Evolutionary conservation across 345 rosid species (phyloP).

Genomic region (Citrus sinensis): DNA sequence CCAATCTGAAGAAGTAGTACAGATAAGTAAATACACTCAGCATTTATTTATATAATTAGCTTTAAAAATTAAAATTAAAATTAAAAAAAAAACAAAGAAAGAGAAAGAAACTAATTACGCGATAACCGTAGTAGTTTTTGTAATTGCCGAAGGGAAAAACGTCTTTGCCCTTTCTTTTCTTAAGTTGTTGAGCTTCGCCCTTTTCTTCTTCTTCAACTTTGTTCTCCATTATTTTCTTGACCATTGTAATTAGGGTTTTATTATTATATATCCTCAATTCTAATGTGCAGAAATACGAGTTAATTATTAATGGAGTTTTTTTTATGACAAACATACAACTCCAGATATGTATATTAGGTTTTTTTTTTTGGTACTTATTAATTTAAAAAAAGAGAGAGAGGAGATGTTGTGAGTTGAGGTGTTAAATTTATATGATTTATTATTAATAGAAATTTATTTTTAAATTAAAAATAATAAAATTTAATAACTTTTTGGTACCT

Average conservation of each 20-base stretch:
- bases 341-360: too few relatives aligned
- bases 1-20: conserved; percentile 42
- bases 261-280: neutral
- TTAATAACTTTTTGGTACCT: too few relatives aligned
- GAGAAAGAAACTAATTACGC: conserved; percentile 38
- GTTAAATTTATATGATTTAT: too few relatives aligned
- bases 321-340: neutral
- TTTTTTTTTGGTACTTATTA: too few relatives aligned
- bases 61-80: neutral
- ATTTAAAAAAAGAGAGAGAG: too few relatives aligned
- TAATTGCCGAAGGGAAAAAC: conserved; percentile 77
- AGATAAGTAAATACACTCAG: too few relatives aligned
- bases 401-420: too few relatives aligned
- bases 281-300: neutral
- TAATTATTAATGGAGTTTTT: neutral
- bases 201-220: neutral
- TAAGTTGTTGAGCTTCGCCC: conserved; percentile 8
- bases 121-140: conserved; percentile 85
- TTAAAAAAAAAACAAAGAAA: too few relatives aligned
- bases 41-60: too few relatives aligned
- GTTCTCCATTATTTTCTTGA: neutral
- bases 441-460: too few relatives aligned
- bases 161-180: conserved; percentile 47
- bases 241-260: neutral
- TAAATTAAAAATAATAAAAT: too few relatives aligned